phyloP scores from a whole-genome alignment of 164 flowering plant species.

The Magnolia changhungtana region DNA sequence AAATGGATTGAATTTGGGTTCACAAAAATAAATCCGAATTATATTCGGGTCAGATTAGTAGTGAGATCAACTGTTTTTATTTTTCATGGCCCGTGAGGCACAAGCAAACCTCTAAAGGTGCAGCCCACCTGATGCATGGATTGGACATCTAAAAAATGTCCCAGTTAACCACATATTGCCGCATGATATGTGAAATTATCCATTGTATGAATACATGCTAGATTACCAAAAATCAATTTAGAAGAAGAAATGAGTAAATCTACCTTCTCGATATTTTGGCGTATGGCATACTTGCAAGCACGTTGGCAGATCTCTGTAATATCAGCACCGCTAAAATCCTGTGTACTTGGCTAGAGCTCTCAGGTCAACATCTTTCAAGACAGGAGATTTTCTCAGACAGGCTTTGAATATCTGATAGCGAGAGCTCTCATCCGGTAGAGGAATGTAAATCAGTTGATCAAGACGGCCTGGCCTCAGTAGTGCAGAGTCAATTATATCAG shows the following conservation, averaged over 20 bases:
- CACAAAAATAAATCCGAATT: too few relatives aligned
- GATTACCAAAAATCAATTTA: background rate
- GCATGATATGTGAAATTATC: too few relatives aligned
- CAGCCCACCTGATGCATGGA: too few relatives aligned
- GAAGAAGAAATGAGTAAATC: background rate
- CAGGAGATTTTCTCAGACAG: conserved; percentile 80
- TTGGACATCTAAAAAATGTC: too few relatives aligned
- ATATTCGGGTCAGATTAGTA: too few relatives aligned
- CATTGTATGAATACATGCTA: too few relatives aligned
- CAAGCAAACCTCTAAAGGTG: too few relatives aligned
- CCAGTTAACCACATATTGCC: too few relatives aligned
- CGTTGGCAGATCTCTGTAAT: conserved; percentile 91
- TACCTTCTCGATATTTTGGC: conserved; percentile 88
- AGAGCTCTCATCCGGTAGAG: conserved; percentile 83
- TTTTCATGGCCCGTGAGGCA: too few relatives aligned
- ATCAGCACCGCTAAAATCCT: conserved; percentile 92
- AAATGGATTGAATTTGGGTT: too few relatives aligned
- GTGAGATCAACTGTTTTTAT: too few relatives aligned
- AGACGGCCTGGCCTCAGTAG: conserved; percentile 85
- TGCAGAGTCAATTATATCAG: conserved; percentile 87
- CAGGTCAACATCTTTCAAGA: conserved; percentile 70
- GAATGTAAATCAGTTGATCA: conserved; percentile 84
- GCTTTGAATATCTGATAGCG: conserved; percentile 71
- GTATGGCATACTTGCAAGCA: conserved; percentile 77
- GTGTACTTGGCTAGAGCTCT: conserved; percentile 73